phyloP scores from a whole-genome alignment of 768 basidiomycete genomes.

The Nidularia pulvinata region DNA sequence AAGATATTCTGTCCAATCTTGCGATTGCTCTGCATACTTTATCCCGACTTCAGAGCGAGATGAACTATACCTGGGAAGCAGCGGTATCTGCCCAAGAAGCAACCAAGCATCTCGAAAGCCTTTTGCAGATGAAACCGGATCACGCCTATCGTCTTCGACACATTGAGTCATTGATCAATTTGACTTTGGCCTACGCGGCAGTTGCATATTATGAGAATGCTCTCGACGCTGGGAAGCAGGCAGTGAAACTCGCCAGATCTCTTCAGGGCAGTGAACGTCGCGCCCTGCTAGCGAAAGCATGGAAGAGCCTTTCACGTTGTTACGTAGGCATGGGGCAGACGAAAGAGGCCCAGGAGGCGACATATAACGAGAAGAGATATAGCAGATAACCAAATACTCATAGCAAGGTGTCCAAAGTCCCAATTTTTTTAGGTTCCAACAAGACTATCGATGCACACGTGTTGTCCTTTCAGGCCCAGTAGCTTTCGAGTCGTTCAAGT shows the following conservation, averaged over 20 bases:
- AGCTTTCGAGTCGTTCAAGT: too few relatives aligned
- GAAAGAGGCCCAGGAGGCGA: background rate
- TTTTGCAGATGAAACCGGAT: background rate
- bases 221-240: background rate
- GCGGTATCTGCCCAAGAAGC: background rate
- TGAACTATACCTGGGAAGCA: background rate
- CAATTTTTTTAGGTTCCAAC: too few relatives aligned
- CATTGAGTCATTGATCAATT: background rate
- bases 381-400: too few relatives aligned
- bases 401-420: too few relatives aligned
- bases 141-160: background rate
- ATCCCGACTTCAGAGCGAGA: background rate
- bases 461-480: too few relatives aligned
- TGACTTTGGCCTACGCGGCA: background rate
- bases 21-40: background rate
- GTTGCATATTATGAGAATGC: background rate
- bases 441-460: too few relatives aligned
- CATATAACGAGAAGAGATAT: background rate
- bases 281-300: background rate
- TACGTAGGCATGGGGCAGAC: background rate
- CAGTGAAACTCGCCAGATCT: background rate
- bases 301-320: background rate
- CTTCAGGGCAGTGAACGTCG: background rate
- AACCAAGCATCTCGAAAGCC: background rate
- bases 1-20: background rate